Base-by-base conservation (phyloP, 768 basidiomycete species). In the Austroboletus eburneus region DNA sequence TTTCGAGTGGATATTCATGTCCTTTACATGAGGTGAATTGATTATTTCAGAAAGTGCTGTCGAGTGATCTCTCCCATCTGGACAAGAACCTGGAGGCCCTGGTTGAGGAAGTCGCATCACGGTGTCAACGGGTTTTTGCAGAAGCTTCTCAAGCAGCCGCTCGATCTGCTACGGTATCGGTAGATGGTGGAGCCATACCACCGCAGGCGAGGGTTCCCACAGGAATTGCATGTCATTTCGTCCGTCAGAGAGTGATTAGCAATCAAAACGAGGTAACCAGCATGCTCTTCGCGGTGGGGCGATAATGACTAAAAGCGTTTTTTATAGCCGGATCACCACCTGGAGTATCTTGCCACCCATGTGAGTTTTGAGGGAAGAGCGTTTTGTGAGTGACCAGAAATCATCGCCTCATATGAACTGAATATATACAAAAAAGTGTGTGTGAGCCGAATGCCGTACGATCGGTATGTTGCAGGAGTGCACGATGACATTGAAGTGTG, bases 11-110 rank as follows among this genome's bases (percentile, higher is more conserved):
- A 58, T 54, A 49, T 49, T 62, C 41, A 48, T 36, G 39, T 54
- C 42, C 37, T 30, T 52, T 50, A 59, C 56, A 57, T 50, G 55
- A 60, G 58, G 50, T 61, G 50, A 58, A 56, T 50, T 61, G 51
- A 56, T 67, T 56, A 56, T 58, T 56, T 52, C 62, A 84, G 79
- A 70, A 69, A 53, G 64, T 72, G 44, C 60, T 65, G 45, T 71
- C 71, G 40, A 75, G 70, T 43, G 75, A 85, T 59, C 61, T 81
- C 49, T 74, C 73, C 47, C 70, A 76, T 66, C 58, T 85, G 51
- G 80, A 85, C 67, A 77, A 78, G 63, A 88, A 87, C 67, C 69
- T 90, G 57, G 79, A 82, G 52, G 75, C 73, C 23, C 72, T 89
- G 55, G 65, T 81, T 40, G 75, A 79, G 55, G 80, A 83, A 61